Percentiles rank a stretch among this genome's conserved stretches.
phyloP scores from a whole-genome alignment of 768 basidiomycete species.

The Podaxis pistillaris region DNA sequence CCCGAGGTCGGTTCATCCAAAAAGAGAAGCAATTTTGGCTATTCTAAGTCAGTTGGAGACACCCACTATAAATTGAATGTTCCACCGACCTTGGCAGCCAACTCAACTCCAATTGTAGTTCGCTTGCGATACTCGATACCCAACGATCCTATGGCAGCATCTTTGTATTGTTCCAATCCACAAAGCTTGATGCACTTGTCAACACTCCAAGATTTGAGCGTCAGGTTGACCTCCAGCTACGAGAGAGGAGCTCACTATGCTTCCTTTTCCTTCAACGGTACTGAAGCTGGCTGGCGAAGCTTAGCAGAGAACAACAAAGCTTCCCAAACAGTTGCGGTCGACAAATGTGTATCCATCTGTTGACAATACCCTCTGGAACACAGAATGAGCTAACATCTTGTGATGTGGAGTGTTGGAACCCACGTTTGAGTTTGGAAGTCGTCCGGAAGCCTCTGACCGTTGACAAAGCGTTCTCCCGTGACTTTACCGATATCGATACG shows the following conservation, averaged over 20 bases:
- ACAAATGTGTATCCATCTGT: conserved; percentile 80
- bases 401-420: conserved; percentile 6
- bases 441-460: conserved; percentile 48
- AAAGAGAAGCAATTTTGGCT: conserved; percentile 82
- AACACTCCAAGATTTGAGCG: conserved; percentile 26
- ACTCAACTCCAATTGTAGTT: conserved; percentile 84
- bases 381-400: background rate
- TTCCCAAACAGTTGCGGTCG: conserved; percentile 78
- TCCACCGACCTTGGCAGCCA: conserved; percentile 70
- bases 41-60: conserved; percentile 17
- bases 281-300: conserved; percentile 70
- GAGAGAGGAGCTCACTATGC: conserved; percentile 49
- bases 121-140: conserved; percentile 76
- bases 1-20: conserved; percentile 90
- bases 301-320: conserved; percentile 83
- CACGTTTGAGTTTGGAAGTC: conserved; percentile 66
- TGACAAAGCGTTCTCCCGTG: conserved; percentile 51
- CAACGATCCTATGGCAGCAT: conserved; percentile 63
- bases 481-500: conserved; percentile 47
- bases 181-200: conserved; percentile 59
- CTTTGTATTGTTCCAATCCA: conserved; percentile 58
- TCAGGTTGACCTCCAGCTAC: background rate
- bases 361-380: conserved; percentile 66
- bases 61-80: background rate
- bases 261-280: conserved; percentile 71